Evolutionary conservation across 306 rosid species (phyloP).

Genomic region (Cucurbita ficifolia): DNA sequence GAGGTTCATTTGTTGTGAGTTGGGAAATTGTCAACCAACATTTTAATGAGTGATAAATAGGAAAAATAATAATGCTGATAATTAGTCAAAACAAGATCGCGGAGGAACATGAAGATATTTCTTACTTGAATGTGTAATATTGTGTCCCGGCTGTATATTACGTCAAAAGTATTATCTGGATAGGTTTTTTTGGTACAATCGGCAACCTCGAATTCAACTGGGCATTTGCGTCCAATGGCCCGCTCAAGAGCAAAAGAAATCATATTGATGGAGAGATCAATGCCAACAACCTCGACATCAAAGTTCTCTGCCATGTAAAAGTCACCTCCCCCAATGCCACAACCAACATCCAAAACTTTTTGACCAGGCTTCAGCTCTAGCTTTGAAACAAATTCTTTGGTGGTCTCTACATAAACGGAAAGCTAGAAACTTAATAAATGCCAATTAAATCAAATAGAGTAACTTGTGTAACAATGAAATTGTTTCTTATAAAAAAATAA

Average conservation of each 20-base stretch:
- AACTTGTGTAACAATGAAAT: background rate
- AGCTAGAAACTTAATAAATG: background rate
- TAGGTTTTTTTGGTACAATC: slow-evolving; percentile 73
- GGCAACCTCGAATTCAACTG: slow-evolving; percentile 80
- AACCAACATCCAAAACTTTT: slow-evolving; percentile 90
- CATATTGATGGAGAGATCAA: slow-evolving; percentile 92
- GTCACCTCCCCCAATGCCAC: slow-evolving; percentile 96
- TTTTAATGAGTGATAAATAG: background rate
- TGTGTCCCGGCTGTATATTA: slow-evolving; percentile 78
- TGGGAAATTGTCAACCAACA: background rate
- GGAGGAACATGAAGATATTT: background rate
- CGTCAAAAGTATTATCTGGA: slow-evolving; percentile 68
- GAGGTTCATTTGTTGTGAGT: background rate
- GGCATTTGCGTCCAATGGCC: slow-evolving; percentile 61
- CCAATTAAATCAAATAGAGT: background rate
- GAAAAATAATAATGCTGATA: background rate
- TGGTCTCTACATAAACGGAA: slow-evolving; percentile 50
- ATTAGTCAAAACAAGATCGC: background rate
- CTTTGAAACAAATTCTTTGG: slow-evolving; percentile 64
- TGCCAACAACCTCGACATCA: slow-evolving; percentile 75
- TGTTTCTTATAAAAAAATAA: background rate
- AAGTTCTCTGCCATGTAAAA: slow-evolving; percentile 81
- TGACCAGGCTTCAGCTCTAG: slow-evolving; percentile 66
- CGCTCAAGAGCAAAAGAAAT: slow-evolving; percentile 84
- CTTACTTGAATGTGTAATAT: slow-evolving; percentile 82